Evolutionary conservation across 2,329 filamentous ascomycete genomes (phyloP).

Genomic region (Ophiocordyceps australis): DNA sequence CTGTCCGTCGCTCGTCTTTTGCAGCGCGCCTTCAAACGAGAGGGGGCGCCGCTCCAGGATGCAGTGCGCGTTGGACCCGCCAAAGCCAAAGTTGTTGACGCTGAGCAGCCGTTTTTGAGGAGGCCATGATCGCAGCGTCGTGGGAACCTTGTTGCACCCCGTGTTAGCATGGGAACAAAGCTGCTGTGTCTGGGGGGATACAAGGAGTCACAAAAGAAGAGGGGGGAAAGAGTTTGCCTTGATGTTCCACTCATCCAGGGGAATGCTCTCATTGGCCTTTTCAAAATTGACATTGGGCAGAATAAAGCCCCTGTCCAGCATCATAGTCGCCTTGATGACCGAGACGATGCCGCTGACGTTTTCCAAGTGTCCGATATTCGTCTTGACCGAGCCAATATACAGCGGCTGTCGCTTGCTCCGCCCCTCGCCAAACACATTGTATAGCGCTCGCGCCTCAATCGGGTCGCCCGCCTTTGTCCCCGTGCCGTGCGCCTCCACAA

Average conservation of each 20-base stretch:
- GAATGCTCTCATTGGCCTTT: conserved; percentile 27
- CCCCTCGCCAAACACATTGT: conserved; percentile 20
- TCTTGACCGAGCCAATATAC: conserved; percentile 29
- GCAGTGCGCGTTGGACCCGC: conserved; percentile 24
- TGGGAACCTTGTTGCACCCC: conserved; percentile 28
- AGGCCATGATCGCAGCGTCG: conserved; percentile 26
- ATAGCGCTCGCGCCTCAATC: conserved; percentile 30
- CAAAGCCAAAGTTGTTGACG: conserved; percentile 29
- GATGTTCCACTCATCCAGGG: conserved; percentile 29
- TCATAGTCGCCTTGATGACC: conserved; percentile 31
- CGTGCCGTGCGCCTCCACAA: conserved; percentile 34
- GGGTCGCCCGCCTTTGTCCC: conserved; percentile 37
- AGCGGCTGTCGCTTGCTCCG: conserved; percentile 21
- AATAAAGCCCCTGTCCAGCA: conserved; percentile 30
- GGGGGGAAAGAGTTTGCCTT: too few species aligned
- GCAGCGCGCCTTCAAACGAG: conserved; percentile 1
- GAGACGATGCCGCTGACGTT: conserved; percentile 30
- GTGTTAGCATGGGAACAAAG: too few species aligned
- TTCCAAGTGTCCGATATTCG: conserved; percentile 33
- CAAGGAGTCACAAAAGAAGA: too few species aligned
- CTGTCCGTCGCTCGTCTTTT: conserved; percentile 1
- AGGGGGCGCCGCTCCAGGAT: conserved; percentile 12
- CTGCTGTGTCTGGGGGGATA: too few species aligned
- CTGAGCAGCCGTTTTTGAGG: conserved; percentile 28
- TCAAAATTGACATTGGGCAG: conserved; percentile 31